A percentile compares a stretch with the other conserved stretches of the same genome.
Evolutionary conservation across 169 alveolate species (phyloP).

Genomic region (Condylostoma magnum): DNA sequence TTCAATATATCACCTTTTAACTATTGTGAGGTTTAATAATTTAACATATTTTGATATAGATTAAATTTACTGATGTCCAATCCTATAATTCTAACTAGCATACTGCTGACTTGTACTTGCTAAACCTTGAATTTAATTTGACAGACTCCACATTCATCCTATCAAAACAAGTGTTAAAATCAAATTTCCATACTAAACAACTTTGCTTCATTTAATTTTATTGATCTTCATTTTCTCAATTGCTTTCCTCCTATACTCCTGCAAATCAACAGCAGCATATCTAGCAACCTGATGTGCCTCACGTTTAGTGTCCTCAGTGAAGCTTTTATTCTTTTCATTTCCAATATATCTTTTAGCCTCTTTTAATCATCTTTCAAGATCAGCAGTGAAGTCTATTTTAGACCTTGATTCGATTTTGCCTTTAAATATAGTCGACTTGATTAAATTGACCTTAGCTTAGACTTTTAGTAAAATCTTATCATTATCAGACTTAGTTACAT

Average conservation of each 20-base stretch:
- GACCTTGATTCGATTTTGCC: constrained; percentile 28
- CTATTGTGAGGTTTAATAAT: too few relatives aligned
- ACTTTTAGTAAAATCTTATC: constrained; percentile 9
- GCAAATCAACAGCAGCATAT: constrained; percentile 25
- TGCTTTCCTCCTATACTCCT: constrained; percentile 17
- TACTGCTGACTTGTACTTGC: too few relatives aligned
- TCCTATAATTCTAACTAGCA: too few relatives aligned
- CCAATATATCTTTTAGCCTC: constrained; percentile 1
- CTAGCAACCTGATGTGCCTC: constrained; percentile 21
- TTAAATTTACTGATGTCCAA: too few relatives aligned
- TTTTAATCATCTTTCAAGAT: constrained; percentile 13
- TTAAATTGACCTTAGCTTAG: background rate
- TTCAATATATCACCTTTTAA: too few relatives aligned
- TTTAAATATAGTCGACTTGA: constrained; percentile 24
- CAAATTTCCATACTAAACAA: too few relatives aligned
- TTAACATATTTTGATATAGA: too few relatives aligned
- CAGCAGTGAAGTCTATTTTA: constrained; percentile 1
- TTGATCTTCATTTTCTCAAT: too few relatives aligned
- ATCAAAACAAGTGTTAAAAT: too few relatives aligned
- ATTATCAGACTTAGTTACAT: background rate
- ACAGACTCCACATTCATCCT: too few relatives aligned
- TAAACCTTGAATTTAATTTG: too few relatives aligned
- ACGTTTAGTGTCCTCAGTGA: constrained; percentile 13
- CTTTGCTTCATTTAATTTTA: too few relatives aligned
- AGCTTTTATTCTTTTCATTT: background rate